Conservation (phyloP, 768 basidiomycete genomes). For the Kwoniella heveanensis region DNA sequence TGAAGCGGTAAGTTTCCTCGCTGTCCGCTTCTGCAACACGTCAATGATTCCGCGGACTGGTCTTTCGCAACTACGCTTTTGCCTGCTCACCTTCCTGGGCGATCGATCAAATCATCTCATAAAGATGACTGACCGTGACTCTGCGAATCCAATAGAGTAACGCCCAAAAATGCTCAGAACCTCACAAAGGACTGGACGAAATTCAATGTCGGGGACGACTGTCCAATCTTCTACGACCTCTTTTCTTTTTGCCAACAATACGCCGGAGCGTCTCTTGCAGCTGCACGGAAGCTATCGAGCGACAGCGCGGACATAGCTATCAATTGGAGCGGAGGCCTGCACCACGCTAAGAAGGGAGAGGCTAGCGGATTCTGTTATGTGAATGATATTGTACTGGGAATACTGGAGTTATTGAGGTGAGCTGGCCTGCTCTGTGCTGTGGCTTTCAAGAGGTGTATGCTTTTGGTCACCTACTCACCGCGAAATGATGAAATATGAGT, state of each 20-base stretch:
- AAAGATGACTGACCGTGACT: too few relatives aligned
- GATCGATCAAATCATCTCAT: too few relatives aligned
- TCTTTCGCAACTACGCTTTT: too few relatives aligned
- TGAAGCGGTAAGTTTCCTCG: conserved; percentile 68
- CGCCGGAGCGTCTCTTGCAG: conserved; percentile 86
- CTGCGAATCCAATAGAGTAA: too few relatives aligned
- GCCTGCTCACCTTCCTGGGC: too few relatives aligned
- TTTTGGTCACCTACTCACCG: too few relatives aligned
- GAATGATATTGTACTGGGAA: conserved; percentile 93
- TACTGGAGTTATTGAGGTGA: conserved; percentile 85
- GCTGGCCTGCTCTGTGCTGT: too few relatives aligned
- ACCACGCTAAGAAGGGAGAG: conserved; percentile 96
- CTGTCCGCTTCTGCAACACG: too few relatives aligned
- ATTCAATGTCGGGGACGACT: conserved; percentile 96
- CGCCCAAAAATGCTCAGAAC: conserved; percentile 64
- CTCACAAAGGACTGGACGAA: conserved; percentile 59
- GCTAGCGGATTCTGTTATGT: conserved; percentile 99
- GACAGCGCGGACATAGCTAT: conserved; percentile 93
- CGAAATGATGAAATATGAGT: too few relatives aligned
- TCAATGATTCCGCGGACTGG: too few relatives aligned
- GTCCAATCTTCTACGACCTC: conserved; percentile 92
- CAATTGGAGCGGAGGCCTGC: conserved; percentile 97
- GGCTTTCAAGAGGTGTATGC: too few relatives aligned
- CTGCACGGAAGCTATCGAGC: conserved; percentile 79
- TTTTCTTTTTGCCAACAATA: conserved; percentile 95